Evolutionary conservation across 192 early-diverging fungal genomes (phyloP).

Genomic region (Thamnidium elegans): DNA sequence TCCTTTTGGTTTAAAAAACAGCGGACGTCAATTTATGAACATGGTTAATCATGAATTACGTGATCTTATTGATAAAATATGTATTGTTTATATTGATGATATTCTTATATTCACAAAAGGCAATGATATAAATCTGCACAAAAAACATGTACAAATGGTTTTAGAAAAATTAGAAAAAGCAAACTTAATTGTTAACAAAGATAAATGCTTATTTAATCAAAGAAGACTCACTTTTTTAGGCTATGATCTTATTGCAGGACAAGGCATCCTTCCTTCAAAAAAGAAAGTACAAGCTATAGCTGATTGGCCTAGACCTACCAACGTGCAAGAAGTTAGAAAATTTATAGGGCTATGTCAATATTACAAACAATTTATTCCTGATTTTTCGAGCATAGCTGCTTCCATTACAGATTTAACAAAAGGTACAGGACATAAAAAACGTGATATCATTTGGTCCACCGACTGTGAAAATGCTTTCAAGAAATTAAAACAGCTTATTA

Average conservation of each 20-base stretch:
- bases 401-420: slow-evolving; percentile 14
- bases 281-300: slow-evolving; percentile 24
- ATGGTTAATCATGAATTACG: slow-evolving; percentile 16
- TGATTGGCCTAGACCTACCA: slow-evolving; percentile 20
- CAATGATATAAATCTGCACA: slow-evolving; percentile 21
- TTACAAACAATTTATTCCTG: slow-evolving; percentile 24
- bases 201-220: slow-evolving; percentile 18
- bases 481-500: not conserved
- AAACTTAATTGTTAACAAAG: slow-evolving; percentile 4
- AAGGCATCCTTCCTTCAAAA: slow-evolving; percentile 24
- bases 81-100: slow-evolving; percentile 45
- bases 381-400: slow-evolving; percentile 15
- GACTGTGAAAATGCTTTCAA: not conserved
- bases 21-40: not conserved
- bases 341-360: no score
- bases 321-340: slow-evolving; percentile 16
- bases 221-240: slow-evolving; percentile 29
- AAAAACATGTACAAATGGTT: slow-evolving; percentile 17
- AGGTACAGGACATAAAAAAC: not conserved
- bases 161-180: slow-evolving; percentile 21
- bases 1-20: slow-evolving; percentile 30
- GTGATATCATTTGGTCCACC: not conserved
- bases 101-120: slow-evolving; percentile 38
- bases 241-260: slow-evolving; percentile 13
- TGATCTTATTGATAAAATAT: slow-evolving; percentile 6